phyloP scores from a whole-genome alignment of 495 filamentous ascomycete species.

The Penicillium goetzii region DNA sequence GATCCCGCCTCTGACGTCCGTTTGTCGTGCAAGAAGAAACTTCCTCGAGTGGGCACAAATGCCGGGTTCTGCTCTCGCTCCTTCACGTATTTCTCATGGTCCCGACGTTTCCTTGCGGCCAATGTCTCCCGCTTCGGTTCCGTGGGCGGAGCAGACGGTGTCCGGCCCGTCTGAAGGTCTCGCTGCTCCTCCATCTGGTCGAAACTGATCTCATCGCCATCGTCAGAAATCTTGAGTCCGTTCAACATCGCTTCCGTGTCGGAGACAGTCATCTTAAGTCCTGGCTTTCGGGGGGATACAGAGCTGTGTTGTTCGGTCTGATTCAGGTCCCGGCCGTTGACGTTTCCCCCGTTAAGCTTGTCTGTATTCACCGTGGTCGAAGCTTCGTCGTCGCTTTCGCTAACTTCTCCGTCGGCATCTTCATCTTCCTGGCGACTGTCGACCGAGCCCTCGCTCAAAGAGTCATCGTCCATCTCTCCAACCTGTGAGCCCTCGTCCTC shows the following conservation, averaged over 20 bases:
- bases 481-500: slow-evolving; percentile 68
- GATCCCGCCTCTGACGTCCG: slow-evolving; percentile 72
- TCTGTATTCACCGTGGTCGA: slow-evolving; percentile 51
- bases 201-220: slow-evolving; percentile 65
- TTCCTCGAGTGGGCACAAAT: slow-evolving; percentile 92
- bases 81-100: slow-evolving; percentile 89
- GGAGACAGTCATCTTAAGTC: slow-evolving; percentile 44
- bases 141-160: slow-evolving; percentile 46
- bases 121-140: slow-evolving; percentile 51
- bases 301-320: slow-evolving; percentile 31
- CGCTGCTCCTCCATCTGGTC: slow-evolving; percentile 57
- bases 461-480: slow-evolving; percentile 77
- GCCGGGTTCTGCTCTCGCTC: slow-evolving; percentile 87
- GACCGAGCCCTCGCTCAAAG: slow-evolving; percentile 77
- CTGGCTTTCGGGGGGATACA: slow-evolving; percentile 34
- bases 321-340: slow-evolving; percentile 42
- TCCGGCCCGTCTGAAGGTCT: slow-evolving; percentile 34
- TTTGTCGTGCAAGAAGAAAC: slow-evolving; percentile 97
- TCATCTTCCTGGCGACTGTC: slow-evolving; percentile 75
- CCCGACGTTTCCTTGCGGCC: slow-evolving; percentile 72
- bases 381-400: slow-evolving; percentile 72
- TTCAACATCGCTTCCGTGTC: slow-evolving; percentile 93
- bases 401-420: slow-evolving; percentile 72
- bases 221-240: slow-evolving; percentile 69
- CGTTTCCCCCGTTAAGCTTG: slow-evolving; percentile 41